A percentile compares a stretch with the other conserved stretches of the same genome.
These are phyloP conservation scores for Fusarium incarnatum DNA, from an alignment of 2,329 filamentous ascomycete genomes.

Conservation along the genomic window DNA sequence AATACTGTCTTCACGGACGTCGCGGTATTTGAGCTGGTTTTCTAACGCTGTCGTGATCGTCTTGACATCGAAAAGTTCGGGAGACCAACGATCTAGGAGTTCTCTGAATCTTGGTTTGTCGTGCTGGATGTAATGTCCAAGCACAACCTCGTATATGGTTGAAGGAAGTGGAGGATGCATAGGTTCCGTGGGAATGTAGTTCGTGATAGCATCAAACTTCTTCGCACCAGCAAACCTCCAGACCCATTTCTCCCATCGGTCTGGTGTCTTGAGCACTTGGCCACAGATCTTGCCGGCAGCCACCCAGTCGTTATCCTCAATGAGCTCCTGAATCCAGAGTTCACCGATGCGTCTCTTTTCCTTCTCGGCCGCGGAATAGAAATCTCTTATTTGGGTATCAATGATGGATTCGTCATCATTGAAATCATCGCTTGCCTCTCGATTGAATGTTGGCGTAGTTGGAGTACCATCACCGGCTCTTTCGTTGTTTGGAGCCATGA, in stretches of 20 bases:
- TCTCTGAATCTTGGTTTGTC: conserved; percentile 82
- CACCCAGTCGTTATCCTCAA: conserved; percentile 79
- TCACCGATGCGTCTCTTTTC: conserved; percentile 94
- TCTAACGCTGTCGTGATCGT: conserved; percentile 83
- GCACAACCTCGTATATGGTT: conserved; percentile 86
- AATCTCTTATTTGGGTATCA: conserved; percentile 67
- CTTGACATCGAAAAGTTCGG: conserved; percentile 83
- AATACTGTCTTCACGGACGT: conserved; percentile 79
- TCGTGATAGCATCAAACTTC: conserved; percentile 89
- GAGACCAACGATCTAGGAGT: conserved; percentile 84
- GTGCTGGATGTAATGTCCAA: conserved; percentile 86
- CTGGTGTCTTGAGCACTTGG: conserved; percentile 81
- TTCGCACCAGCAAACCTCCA: conserved; percentile 89
- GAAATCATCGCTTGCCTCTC: conserved; percentile 68
- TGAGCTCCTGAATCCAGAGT: conserved; percentile 89
- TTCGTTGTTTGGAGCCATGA: conserved; percentile 60
- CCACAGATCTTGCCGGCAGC: conserved; percentile 83
- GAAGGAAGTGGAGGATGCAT: conserved; percentile 82
- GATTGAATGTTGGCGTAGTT: conserved; percentile 56
- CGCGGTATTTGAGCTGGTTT: conserved; percentile 80
- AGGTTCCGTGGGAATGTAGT: conserved; percentile 82
- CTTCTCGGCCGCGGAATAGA: conserved; percentile 77
- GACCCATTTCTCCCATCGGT: conserved; percentile 95
- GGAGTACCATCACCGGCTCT: conserved; percentile 55
- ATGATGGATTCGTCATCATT: conserved; percentile 74